Base-by-base conservation (phyloP, 306 rosid species). In the Elaeagnus macrophylla region DNA sequence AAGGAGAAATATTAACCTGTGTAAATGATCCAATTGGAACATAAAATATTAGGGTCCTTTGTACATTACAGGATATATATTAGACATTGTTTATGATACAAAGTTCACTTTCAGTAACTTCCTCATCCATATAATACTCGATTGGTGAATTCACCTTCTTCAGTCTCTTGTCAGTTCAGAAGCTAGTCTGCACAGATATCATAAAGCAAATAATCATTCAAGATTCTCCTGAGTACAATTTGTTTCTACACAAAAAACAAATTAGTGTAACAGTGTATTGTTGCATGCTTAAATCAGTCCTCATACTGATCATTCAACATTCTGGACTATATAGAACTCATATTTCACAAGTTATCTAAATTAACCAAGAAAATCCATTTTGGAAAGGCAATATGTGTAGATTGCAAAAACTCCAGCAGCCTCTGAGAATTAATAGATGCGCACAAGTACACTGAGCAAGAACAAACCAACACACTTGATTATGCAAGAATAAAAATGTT, bases 61-160 rank as follows among this genome's bases (percentile, higher is more conserved):
- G 65, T 52, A 53, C 67, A 74, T 61, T 66, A 72, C 73, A 55
- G 68, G 49, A 53, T 66, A 52, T 65, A 52, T 75, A 72, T 61
- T 48, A 71, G 75, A 73, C 61, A 56, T 70, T 40, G 64, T 69
- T 72, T 75, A 75, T 77, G 54, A 37, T 73, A 82, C 85, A 77
- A 42, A 61, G 76, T 75, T 72, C 76, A 42, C 60, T 80, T 71
- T 65, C 61, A 72, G 49, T 73, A 75, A 67, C 53, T 64, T 79
- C 66, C 74, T 77, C 83, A 64, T 69, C 78, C 79, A 68, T 77
- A 25, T 25, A 69, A 58, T 64, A 80, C 64, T 71, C 75, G 54
- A 71, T 66, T 39, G 94, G 77, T 74, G 79, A 79, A 79, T 74
- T 72, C 86, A 79, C 95, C 94, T 66, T 83, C 79, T 37, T 74